Evolutionary conservation across 1,139 yeast genomes (phyloP).

Genomic region (Scheffersomyces quercinus): DNA sequence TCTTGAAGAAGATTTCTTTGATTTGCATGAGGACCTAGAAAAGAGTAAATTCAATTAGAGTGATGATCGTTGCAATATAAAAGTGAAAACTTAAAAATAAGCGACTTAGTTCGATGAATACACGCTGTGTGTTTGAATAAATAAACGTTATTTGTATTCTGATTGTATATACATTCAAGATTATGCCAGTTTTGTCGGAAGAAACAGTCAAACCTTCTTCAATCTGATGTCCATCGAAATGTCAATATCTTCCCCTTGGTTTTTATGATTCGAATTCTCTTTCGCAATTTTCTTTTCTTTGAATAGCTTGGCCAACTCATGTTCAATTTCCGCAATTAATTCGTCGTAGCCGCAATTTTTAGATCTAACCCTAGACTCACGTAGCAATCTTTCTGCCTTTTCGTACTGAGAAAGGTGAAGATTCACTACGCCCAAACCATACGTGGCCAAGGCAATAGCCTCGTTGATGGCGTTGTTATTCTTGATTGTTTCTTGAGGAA

Average conservation of each 20-base stretch:
- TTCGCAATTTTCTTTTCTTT: conserved; percentile 49
- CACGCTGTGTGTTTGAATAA: background rate
- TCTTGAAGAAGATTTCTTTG: too few species aligned
- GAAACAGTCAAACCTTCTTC: conserved; percentile 3
- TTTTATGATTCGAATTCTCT: conserved; percentile 7
- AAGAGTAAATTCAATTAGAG: background rate
- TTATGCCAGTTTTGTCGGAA: background rate
- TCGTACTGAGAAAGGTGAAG: conserved; percentile 57
- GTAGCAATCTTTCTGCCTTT: conserved; percentile 60
- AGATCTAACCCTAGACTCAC: conserved; percentile 74
- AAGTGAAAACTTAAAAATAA: conserved; percentile 7
- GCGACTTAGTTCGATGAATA: conserved; percentile 2
- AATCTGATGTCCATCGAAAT: conserved; percentile 12
- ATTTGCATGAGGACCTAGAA: too few species aligned
- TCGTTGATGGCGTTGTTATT: conserved; percentile 37
- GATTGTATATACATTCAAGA: background rate
- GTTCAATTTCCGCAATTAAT: conserved; percentile 63
- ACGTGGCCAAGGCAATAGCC: conserved; percentile 76
- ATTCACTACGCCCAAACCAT: conserved; percentile 80
- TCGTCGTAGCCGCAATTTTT: conserved; percentile 66
- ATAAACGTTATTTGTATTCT: too few species aligned
- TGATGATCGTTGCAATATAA: conserved; percentile 8
- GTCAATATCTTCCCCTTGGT: conserved; percentile 3
- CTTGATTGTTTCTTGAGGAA: conserved; percentile 35
- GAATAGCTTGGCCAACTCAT: conserved; percentile 59